Evolutionary conservation across 2,329 filamentous ascomycete genomes (phyloP).

Genomic region (Pyrenophora seminiperda): DNA sequence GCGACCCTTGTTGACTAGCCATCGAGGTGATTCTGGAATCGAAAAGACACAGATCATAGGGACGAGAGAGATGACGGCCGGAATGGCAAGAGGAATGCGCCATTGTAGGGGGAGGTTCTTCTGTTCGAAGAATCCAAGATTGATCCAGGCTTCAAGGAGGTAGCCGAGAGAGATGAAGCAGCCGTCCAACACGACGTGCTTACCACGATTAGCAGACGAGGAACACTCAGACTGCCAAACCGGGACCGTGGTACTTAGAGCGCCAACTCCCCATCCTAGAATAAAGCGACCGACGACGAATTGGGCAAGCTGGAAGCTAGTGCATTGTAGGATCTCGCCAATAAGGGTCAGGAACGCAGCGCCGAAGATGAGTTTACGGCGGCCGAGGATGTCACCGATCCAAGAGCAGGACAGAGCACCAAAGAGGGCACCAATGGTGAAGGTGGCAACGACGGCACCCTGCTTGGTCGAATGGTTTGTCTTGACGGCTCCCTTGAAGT

Average conservation of each 20-base stretch:
- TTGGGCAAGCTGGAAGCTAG: conserved; percentile 54
- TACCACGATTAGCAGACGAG: conserved; percentile 47
- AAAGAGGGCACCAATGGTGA: conserved; percentile 55
- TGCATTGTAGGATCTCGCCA: conserved; percentile 53
- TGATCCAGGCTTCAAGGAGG: conserved; percentile 55
- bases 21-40: conserved; percentile 73
- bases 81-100: conserved; percentile 71
- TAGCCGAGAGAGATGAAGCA: conserved; percentile 56
- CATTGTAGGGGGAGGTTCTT: conserved; percentile 64
- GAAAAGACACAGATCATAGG: conserved; percentile 65
- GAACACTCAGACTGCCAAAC: conserved; percentile 55
- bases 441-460: conserved; percentile 53
- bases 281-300: conserved; percentile 55
- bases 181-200: conserved; percentile 52
- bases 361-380: conserved; percentile 52
- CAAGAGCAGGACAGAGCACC: conserved; percentile 54
- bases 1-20: conserved; percentile 69
- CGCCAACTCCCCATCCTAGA: conserved; percentile 52
- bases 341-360: conserved; percentile 50
- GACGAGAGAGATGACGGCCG: conserved; percentile 61
- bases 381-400: conserved; percentile 54
- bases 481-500: conserved; percentile 51
- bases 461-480: conserved; percentile 53
- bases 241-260: conserved; percentile 52
- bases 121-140: conserved; percentile 62